A percentile compares a stretch with the other conserved stretches of the same genome.
Evolutionary conservation across 2,329 filamentous ascomycete genomes (phyloP).

Genomic region (Xylariaceae sp.): DNA sequence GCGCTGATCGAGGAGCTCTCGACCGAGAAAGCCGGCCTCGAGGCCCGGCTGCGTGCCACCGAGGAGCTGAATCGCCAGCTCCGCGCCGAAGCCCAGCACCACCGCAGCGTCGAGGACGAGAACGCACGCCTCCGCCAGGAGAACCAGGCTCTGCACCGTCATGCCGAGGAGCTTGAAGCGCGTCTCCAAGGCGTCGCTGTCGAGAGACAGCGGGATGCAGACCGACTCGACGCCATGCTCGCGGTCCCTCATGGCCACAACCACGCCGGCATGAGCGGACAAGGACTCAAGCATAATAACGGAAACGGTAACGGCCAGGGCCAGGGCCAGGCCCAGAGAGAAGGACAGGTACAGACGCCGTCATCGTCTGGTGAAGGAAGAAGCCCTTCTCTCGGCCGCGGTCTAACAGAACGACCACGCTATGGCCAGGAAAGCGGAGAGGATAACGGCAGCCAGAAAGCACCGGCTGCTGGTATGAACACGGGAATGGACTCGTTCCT

Average conservation of each 20-base stretch:
- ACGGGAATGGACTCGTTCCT: neutral
- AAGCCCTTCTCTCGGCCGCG: too few relatives aligned
- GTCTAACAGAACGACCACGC: too few relatives aligned
- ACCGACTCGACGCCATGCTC: neutral
- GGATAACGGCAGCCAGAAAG: too few relatives aligned
- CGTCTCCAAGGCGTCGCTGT: neutral
- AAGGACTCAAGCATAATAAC: too few relatives aligned
- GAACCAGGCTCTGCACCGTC: neutral
- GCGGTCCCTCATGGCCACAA: neutral
- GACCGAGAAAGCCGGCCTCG: neutral
- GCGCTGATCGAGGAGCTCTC: constrained; percentile 6
- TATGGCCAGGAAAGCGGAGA: too few relatives aligned
- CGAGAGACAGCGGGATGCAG: neutral
- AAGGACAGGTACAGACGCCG: too few relatives aligned
- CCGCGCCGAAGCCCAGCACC: neutral
- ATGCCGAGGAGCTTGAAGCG: neutral
- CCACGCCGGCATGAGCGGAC: too few relatives aligned
- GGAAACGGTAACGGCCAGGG: too few relatives aligned
- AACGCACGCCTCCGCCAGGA: constrained; percentile 2
- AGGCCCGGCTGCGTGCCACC: neutral
- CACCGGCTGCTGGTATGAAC: too few relatives aligned
- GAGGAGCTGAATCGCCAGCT: neutral
- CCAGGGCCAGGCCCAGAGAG: too few relatives aligned
- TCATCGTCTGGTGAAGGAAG: too few relatives aligned
- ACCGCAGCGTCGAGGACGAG: neutral